These are phyloP conservation scores for Huntiella decipiens DNA, from an alignment of 2,329 filamentous ascomycete species.

Conservation along the genomic window DNA sequence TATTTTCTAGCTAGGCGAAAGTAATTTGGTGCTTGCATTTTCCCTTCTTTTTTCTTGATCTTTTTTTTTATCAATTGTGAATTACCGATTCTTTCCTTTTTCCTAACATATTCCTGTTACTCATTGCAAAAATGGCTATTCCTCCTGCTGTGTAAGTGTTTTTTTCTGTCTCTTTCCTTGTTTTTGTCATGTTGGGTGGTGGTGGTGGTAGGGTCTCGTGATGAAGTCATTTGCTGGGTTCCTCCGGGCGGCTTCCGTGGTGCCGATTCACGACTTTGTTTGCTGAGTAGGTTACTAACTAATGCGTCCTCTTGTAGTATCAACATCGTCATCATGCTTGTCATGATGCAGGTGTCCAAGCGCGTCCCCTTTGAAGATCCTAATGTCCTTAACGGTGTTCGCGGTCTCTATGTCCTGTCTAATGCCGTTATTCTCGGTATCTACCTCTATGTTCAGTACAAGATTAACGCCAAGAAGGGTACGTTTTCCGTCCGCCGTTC, in stretches of 20 bases:
- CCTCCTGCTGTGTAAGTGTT: slow-evolving; percentile 13
- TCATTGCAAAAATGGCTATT: slow-evolving; percentile 12
- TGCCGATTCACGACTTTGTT: neutral
- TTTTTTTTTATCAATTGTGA: slow-evolving; percentile 1
- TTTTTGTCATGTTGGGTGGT: neutral
- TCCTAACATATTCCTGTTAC: neutral
- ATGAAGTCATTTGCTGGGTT: too few species aligned
- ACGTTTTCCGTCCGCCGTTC: slow-evolving; percentile 16
- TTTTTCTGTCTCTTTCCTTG: neutral
- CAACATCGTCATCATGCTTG: slow-evolving; percentile 85
- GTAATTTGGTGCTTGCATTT: neutral
- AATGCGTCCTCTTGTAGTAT: slow-evolving; percentile 34
- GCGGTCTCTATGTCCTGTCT: slow-evolving; percentile 35
- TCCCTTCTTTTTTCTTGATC: neutral
- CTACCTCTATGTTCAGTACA: slow-evolving; percentile 66
- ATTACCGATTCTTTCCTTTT: neutral
- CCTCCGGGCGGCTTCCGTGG: too few species aligned
- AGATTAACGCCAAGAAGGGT: slow-evolving; percentile 98
- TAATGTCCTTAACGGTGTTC: slow-evolving; percentile 35
- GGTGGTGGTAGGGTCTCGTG: neutral
- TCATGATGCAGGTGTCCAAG: slow-evolving; percentile 97
- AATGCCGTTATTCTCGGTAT: slow-evolving; percentile 68
- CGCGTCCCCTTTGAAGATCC: slow-evolving; percentile 85
- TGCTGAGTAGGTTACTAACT: neutral
- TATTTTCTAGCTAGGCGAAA: too few species aligned